A percentile compares a stretch with the other conserved stretches of the same genome.
phyloP scores from a whole-genome alignment of 1,139 yeast genomes.

The Saccharomyces hybrid region DNA sequence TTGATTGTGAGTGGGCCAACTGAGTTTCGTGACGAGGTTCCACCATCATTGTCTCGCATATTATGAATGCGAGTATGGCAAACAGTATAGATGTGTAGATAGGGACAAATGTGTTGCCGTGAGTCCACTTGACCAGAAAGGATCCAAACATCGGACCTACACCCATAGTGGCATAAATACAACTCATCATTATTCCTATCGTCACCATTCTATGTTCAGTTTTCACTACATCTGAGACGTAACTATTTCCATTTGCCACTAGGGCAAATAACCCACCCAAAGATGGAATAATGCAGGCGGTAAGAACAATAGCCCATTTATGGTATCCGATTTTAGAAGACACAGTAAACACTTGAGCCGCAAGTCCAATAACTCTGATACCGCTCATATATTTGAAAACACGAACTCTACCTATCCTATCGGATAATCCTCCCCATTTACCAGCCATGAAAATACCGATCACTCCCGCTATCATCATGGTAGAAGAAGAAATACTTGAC shows the following conservation, averaged over 20 bases:
- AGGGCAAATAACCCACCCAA: slow-evolving; percentile 44
- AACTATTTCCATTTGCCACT: slow-evolving; percentile 46
- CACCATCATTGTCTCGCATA: slow-evolving; percentile 9
- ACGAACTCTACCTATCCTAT: slow-evolving; percentile 20
- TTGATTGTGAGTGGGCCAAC: slow-evolving; percentile 9
- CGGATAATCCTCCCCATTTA: slow-evolving; percentile 23
- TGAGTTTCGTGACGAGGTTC: slow-evolving; percentile 18
- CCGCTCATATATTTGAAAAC: slow-evolving; percentile 17
- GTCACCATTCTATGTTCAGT: slow-evolving; percentile 43
- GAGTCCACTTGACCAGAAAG: slow-evolving; percentile 20
- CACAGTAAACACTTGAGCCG: slow-evolving; percentile 9
- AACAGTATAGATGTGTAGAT: slow-evolving; percentile 7
- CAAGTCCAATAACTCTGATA: slow-evolving; percentile 9
- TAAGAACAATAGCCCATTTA: slow-evolving; percentile 9
- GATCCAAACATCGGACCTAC: slow-evolving; percentile 52
- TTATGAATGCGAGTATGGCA: slow-evolving; percentile 6
- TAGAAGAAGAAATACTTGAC: slow-evolving; percentile 11
- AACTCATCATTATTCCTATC: slow-evolving; percentile 46
- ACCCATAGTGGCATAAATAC: slow-evolving; percentile 46
- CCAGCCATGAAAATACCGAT: slow-evolving; percentile 19
- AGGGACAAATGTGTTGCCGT: slow-evolving; percentile 10
- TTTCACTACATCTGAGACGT: slow-evolving; percentile 51
- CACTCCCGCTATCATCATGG: slow-evolving; percentile 13
- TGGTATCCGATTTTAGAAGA: slow-evolving; percentile 11
- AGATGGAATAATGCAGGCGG: slow-evolving; percentile 8